These are phyloP conservation scores for Malassezia sympodialis DNA, from an alignment of 1,284 basidiomycete species.

Conservation along the genomic window DNA sequence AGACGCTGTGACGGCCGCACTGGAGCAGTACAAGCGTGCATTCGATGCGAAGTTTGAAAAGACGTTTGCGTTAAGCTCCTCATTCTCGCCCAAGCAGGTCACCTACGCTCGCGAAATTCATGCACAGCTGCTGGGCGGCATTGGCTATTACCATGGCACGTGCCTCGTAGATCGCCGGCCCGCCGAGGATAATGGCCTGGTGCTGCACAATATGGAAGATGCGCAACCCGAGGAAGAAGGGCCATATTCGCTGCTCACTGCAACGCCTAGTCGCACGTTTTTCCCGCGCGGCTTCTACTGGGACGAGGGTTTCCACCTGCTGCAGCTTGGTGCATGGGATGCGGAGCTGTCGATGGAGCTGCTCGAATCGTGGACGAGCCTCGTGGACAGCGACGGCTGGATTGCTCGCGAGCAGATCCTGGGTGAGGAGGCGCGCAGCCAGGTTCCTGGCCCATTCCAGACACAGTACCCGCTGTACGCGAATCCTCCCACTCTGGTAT, in stretches of 20 bases:
- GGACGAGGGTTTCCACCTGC: conserved; percentile 90
- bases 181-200: conserved; percentile 69
- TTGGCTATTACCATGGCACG: conserved; percentile 87
- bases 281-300: conserved; percentile 95
- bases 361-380: conserved; percentile 72
- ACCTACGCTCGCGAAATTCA: conserved; percentile 76
- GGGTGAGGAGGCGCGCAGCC: conserved; percentile 76
- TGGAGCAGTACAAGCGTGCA: conserved; percentile 58
- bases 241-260: conserved; percentile 62
- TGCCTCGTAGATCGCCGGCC: conserved; percentile 76
- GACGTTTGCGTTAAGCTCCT: conserved; percentile 56
- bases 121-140: conserved; percentile 76
- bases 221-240: conserved; percentile 49
- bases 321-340: conserved; percentile 83
- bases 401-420: conserved; percentile 88
- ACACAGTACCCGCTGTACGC: conserved; percentile 84
- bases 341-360: conserved; percentile 82
- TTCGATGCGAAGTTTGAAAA: conserved; percentile 62
- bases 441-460: conserved; percentile 69
- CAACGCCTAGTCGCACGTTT: conserved; percentile 84
- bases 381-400: conserved; percentile 89
- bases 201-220: conserved; percentile 22
- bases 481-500: conserved; percentile 82
- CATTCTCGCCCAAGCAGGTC: conserved; percentile 52
- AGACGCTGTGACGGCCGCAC: conserved; percentile 56